These are phyloP conservation scores for Lasiodiplodia hormozganensis DNA, from an alignment of 2,329 filamentous ascomycete genomes.

Conservation along the genomic window DNA sequence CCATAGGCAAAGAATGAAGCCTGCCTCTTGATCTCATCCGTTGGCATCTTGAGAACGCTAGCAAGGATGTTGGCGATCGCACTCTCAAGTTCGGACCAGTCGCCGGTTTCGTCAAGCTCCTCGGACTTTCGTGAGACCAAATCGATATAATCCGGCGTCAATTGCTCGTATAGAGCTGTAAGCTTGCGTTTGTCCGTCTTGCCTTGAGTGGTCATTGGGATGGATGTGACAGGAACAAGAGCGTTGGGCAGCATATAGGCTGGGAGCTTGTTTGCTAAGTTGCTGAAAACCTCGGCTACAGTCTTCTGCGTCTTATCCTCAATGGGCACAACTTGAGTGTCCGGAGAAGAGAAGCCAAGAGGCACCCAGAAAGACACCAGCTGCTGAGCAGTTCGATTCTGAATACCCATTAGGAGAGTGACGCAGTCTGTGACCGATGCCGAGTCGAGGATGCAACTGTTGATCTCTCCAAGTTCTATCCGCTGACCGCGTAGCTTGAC, in stretches of 20 bases:
- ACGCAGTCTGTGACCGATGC: constrained; percentile 65
- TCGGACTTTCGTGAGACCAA: constrained; percentile 43
- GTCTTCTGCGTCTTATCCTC: constrained; percentile 38
- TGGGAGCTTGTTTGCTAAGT: constrained; percentile 65
- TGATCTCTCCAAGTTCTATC: constrained; percentile 81
- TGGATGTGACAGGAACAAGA: constrained; percentile 70
- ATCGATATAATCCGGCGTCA: constrained; percentile 58
- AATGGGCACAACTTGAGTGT: constrained; percentile 50
- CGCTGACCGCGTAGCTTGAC: constrained; percentile 82
- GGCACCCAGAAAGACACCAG: constrained; percentile 76
- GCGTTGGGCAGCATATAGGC: constrained; percentile 81
- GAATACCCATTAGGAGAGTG: constrained; percentile 63
- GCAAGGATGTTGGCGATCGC: constrained; percentile 64
- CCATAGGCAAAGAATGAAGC: constrained; percentile 81
- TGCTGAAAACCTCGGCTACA: constrained; percentile 58
- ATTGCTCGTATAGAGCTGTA: constrained; percentile 51
- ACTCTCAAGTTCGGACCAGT: constrained; percentile 64
- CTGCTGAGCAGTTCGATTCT: constrained; percentile 53
- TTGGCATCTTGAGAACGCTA: constrained; percentile 55
- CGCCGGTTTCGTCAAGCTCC: constrained; percentile 43
- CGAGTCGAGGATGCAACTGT: constrained; percentile 63
- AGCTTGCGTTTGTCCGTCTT: constrained; percentile 73
- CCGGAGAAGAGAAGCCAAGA: constrained; percentile 29
- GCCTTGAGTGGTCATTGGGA: constrained; percentile 77
- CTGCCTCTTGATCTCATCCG: constrained; percentile 62